These are phyloP conservation scores for Biscutella laevigata DNA, from an alignment of 441 rosid species.

Conservation along the genomic window DNA sequence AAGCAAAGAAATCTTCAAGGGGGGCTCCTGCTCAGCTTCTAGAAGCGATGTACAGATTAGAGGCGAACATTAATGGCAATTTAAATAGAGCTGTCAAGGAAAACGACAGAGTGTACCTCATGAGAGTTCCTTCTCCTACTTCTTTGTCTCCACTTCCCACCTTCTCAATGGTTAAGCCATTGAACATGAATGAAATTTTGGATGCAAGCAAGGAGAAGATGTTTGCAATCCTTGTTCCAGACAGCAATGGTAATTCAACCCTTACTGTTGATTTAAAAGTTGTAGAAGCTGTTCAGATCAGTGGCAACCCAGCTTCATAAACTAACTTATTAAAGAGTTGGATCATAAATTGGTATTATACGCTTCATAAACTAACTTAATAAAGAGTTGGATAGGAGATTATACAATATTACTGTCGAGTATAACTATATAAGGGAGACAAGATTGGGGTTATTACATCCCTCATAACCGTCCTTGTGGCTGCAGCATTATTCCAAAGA, in stretches of 20 bases:
- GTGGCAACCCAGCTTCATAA: conserved; percentile 91
- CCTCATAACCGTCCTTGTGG: no score
- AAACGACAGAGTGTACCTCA: conserved; percentile 92
- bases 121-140: conserved; percentile 86
- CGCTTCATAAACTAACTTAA: not conserved
- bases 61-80: conserved; percentile 58
- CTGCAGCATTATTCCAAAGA: no score
- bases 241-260: conserved; percentile 60
- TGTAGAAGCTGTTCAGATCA: conserved; percentile 86
- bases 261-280: conserved; percentile 77
- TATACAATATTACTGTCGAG: not conserved
- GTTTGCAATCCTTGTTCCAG: conserved; percentile 91
- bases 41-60: conserved; percentile 71
- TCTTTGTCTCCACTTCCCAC: conserved; percentile 67
- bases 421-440: no score
- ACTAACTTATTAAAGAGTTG: no score
- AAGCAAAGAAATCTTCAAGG: conserved; percentile 68
- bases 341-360: no score
- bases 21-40: conserved; percentile 80
- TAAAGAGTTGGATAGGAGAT: not conserved
- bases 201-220: conserved; percentile 96
- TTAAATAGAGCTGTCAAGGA: conserved; percentile 90
- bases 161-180: conserved; percentile 85
- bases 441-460: no score
- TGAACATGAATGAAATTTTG: conserved; percentile 71